Percentiles rank a stretch among this genome's conserved stretches.
These are phyloP conservation scores for Lactarius vividus DNA, from an alignment of 768 basidiomycete genomes.

Conservation along the genomic window DNA sequence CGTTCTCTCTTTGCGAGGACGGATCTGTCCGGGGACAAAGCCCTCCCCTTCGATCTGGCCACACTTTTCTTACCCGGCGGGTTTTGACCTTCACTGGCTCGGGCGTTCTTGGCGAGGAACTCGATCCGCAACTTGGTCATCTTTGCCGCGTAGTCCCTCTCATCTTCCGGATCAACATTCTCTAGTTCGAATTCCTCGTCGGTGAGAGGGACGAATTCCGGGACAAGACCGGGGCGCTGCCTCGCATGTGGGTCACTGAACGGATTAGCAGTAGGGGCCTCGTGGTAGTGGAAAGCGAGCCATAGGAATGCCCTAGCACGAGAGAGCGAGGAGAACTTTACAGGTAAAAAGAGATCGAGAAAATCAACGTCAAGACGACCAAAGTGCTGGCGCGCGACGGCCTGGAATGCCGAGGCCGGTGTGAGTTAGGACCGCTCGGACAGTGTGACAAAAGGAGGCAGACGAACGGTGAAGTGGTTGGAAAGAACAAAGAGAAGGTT, in stretches of 20 bases:
- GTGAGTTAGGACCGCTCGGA: not conserved
- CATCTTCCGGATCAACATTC: slow-evolving; percentile 45
- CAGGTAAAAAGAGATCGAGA: slow-evolving; percentile 45
- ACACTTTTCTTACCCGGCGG: slow-evolving; percentile 19
- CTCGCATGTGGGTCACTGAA: slow-evolving; percentile 37
- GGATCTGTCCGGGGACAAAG: slow-evolving; percentile 10
- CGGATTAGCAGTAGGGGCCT: slow-evolving; percentile 38
- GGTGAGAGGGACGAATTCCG: slow-evolving; percentile 33
- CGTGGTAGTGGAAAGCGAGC: slow-evolving; percentile 48
- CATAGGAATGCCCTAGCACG: slow-evolving; percentile 48
- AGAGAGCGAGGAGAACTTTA: slow-evolving; percentile 39
- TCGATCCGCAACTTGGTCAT: slow-evolving; percentile 41
- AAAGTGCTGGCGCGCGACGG: slow-evolving; percentile 41
- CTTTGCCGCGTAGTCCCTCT: slow-evolving; percentile 40
- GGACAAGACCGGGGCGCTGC: slow-evolving; percentile 32
- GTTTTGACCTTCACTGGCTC: slow-evolving; percentile 24
- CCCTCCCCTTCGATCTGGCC: slow-evolving; percentile 13
- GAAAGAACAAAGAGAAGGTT: slow-evolving; percentile 71
- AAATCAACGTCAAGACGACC: slow-evolving; percentile 36
- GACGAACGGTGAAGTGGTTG: slow-evolving; percentile 46
- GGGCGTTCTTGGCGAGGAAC: slow-evolving; percentile 37
- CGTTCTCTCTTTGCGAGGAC: slow-evolving; percentile 21
- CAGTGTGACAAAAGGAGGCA: not conserved
- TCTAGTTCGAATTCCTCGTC: slow-evolving; percentile 37
- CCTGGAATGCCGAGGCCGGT: slow-evolving; percentile 24